A percentile compares a stretch with the other conserved stretches of the same genome.
phyloP scores from a whole-genome alignment of 305 asterid species.

The Fraxinus angustifolia region DNA sequence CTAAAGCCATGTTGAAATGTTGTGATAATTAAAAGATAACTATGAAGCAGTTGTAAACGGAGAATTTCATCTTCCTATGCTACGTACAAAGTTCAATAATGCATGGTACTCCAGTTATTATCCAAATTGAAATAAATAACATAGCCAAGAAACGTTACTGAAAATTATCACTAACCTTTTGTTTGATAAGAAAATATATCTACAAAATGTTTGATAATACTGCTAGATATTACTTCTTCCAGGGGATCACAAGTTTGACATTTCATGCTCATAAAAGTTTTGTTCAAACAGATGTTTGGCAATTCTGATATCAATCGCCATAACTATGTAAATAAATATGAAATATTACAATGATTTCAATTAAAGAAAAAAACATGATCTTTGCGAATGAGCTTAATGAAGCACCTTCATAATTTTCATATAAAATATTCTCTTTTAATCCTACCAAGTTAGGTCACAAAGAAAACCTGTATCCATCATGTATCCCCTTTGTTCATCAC shows the following conservation, averaged over 20 bases:
- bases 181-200: neutral
- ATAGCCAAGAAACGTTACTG: neutral
- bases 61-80: neutral
- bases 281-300: neutral
- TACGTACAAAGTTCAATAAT: neutral
- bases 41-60: neutral
- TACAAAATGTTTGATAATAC: neutral
- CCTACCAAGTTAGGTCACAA: neutral
- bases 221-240: neutral
- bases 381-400: neutral
- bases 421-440: neutral
- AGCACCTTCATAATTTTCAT: neutral
- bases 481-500: neutral
- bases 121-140: neutral
- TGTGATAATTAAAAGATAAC: neutral
- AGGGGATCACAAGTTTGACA: neutral
- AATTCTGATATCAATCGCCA: neutral
- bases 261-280: neutral
- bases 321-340: neutral
- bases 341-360: neutral
- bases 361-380: neutral
- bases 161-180: neutral
- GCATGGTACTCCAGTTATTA: neutral
- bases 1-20: neutral
- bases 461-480: neutral